phyloP scores from a whole-genome alignment of 805 yeast genomes.

The Kazachstania taianensis region DNA sequence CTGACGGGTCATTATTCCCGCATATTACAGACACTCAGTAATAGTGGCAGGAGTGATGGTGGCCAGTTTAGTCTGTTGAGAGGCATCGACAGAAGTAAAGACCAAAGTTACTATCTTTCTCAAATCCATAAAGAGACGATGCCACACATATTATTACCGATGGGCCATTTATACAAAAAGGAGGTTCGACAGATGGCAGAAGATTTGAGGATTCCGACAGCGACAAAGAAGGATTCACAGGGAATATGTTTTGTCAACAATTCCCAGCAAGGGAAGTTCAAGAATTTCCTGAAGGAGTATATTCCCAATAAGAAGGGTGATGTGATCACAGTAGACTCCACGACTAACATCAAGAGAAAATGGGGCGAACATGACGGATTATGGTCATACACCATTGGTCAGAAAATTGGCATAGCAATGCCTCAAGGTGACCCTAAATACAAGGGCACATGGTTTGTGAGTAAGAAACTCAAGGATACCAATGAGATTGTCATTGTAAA shows the following conservation, averaged over 20 bases:
- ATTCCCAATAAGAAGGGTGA: conserved; percentile 66
- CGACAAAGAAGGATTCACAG: conserved; percentile 83
- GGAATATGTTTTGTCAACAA: conserved; percentile 83
- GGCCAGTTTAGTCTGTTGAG: conserved; percentile 44
- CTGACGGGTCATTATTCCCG: conserved; percentile 83
- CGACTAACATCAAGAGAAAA: conserved; percentile 50
- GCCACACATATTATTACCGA: conserved; percentile 55
- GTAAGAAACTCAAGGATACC: conserved; percentile 50
- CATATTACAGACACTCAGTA: conserved; percentile 26
- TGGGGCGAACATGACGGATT: conserved; percentile 82
- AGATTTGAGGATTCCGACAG: conserved; percentile 44
- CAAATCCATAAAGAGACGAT: conserved; percentile 44
- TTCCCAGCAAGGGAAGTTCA: conserved; percentile 52
- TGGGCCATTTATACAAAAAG: conserved; percentile 70
- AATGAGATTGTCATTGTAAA: conserved; percentile 75
- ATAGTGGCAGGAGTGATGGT: too few species aligned
- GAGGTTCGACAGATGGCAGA: conserved; percentile 61
- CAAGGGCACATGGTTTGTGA: conserved; percentile 79
- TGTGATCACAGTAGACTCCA: conserved; percentile 38
- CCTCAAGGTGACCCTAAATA: conserved; percentile 78
- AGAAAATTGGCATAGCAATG: conserved; percentile 58
- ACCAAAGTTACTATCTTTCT: conserved; percentile 85
- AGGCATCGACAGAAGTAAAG: conserved; percentile 54
- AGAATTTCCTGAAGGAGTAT: conserved; percentile 65
- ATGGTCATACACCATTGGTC: conserved; percentile 96